phyloP scores from a whole-genome alignment of 1,284 basidiomycete genomes.

The Mycena citricolor region DNA sequence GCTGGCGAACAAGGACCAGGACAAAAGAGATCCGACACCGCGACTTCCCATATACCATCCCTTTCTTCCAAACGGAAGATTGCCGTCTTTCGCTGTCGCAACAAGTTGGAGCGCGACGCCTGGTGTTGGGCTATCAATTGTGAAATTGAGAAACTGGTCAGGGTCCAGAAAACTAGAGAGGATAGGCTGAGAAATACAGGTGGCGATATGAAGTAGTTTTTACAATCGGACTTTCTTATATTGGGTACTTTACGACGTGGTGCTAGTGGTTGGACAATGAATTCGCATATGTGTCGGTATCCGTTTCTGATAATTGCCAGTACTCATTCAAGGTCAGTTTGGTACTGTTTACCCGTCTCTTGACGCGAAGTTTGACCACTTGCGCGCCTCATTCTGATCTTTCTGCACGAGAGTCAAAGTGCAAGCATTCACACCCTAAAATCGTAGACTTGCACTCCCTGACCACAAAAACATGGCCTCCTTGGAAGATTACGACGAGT shows the following conservation, averaged over 20 bases:
- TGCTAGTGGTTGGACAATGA: too few species aligned
- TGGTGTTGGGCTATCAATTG: slow-evolving; percentile 87
- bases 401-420: too few species aligned
- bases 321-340: too few species aligned
- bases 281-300: too few species aligned
- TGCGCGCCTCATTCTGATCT: slow-evolving; percentile 6
- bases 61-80: slow-evolving; percentile 64
- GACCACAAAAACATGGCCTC: slow-evolving; percentile 79
- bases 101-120: slow-evolving; percentile 77
- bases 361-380: slow-evolving; percentile 21
- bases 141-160: slow-evolving; percentile 77
- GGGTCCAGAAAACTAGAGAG: slow-evolving; percentile 59
- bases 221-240: too few species aligned
- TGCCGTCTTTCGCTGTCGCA: slow-evolving; percentile 71
- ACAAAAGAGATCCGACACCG: too few species aligned
- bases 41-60: slow-evolving; percentile 39
- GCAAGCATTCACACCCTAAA: too few species aligned
- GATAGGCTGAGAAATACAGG: slow-evolving; percentile 57
- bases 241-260: too few species aligned
- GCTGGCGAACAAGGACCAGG: not conserved
- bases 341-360: slow-evolving; percentile 8
- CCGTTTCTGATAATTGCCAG: too few species aligned
- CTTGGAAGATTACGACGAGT: slow-evolving; percentile 86
- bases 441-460: too few species aligned
- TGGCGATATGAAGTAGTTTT: too few species aligned